A percentile compares a stretch with the other conserved stretches of the same genome.
Conservation (phyloP, 768 basidiomycete species). For the Macrolepiota fuliginosa region DNA sequence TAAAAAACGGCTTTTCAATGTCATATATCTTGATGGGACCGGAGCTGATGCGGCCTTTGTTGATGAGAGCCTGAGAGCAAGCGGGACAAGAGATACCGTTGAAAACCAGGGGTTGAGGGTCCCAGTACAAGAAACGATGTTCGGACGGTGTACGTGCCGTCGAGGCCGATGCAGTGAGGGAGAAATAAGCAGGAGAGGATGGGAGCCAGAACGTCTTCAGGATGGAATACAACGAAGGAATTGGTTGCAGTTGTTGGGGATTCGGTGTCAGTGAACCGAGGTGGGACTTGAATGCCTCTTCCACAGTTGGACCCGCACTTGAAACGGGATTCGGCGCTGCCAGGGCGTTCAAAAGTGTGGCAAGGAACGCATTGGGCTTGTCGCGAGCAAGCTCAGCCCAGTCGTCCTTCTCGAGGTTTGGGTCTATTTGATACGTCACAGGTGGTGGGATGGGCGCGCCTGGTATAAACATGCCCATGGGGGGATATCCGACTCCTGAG, state of each 20-base stretch:
- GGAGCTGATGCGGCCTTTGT: conserved; percentile 69
- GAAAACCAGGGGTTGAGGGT: conserved; percentile 78
- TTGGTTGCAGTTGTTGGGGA: conserved; percentile 42
- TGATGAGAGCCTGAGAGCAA: conserved; percentile 57
- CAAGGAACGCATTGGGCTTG: conserved; percentile 57
- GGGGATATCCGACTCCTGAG: conserved; percentile 13
- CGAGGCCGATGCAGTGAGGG: conserved; percentile 70
- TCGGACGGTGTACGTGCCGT: conserved; percentile 67
- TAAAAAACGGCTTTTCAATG: conserved; percentile 75
- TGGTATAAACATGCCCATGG: conserved; percentile 13
- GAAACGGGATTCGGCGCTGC: conserved; percentile 64
- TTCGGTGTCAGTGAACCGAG: conserved; percentile 60
- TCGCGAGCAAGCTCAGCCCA: conserved; percentile 61
- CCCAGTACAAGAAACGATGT: conserved; percentile 85
- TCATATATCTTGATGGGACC: conserved; percentile 82
- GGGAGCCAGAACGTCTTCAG: conserved; percentile 86
- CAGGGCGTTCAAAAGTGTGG: conserved; percentile 53
- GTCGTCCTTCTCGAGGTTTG: conserved; percentile 53
- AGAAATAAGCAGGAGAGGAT: conserved; percentile 73
- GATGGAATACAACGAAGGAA: conserved; percentile 72
- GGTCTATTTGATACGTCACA: conserved; percentile 43
- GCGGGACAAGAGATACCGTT: conserved; percentile 76
- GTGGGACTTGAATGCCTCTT: conserved; percentile 79
- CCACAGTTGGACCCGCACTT: conserved; percentile 58
- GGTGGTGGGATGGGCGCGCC: conserved; percentile 26